Evolutionary conservation across 169 alveolate genomes (phyloP).

Genomic region (Cryptosporidium ubiquitum): DNA sequence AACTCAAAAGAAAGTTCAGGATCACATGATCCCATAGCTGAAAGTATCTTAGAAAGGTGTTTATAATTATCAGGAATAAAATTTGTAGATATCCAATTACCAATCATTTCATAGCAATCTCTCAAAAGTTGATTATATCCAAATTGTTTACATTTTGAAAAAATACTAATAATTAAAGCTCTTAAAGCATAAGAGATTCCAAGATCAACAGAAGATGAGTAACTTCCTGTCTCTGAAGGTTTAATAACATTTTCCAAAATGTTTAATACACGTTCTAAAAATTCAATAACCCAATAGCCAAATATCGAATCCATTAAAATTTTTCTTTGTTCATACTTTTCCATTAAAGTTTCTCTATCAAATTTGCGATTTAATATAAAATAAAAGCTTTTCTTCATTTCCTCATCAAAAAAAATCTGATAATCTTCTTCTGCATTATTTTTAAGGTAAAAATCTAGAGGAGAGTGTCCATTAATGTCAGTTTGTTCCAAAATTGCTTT

Average conservation of each 20-base stretch:
- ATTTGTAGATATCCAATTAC: slow-evolving; percentile 34
- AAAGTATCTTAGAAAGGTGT: slow-evolving; percentile 47
- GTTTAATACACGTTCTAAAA: slow-evolving; percentile 25
- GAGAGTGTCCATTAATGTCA: slow-evolving; percentile 25
- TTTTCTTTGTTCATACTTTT: slow-evolving; percentile 10
- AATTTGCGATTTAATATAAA: background rate
- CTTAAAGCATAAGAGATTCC: slow-evolving; percentile 60
- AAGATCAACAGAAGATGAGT: slow-evolving; percentile 52
- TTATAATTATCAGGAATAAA: slow-evolving; percentile 60
- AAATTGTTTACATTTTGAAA: slow-evolving; percentile 21
- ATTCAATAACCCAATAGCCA: slow-evolving; percentile 28
- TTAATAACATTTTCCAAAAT: slow-evolving; percentile 51
- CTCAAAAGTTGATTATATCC: slow-evolving; percentile 31
- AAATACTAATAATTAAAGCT: slow-evolving; percentile 5
- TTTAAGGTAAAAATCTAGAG: slow-evolving; percentile 6
- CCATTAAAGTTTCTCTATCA: background rate
- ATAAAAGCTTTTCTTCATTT: slow-evolving; percentile 2
- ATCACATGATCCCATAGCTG: slow-evolving; percentile 53
- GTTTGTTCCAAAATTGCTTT: background rate
- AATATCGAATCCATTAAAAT: slow-evolving; percentile 19
- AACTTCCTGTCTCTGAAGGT: slow-evolving; percentile 55
- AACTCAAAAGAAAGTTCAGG: slow-evolving; percentile 21
- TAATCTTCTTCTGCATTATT: background rate
- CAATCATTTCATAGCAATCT: slow-evolving; percentile 30
- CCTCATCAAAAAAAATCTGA: background rate